Evolutionary conservation across 1,139 yeast species (phyloP).

Genomic region (Wickerhamomyces sp.): DNA sequence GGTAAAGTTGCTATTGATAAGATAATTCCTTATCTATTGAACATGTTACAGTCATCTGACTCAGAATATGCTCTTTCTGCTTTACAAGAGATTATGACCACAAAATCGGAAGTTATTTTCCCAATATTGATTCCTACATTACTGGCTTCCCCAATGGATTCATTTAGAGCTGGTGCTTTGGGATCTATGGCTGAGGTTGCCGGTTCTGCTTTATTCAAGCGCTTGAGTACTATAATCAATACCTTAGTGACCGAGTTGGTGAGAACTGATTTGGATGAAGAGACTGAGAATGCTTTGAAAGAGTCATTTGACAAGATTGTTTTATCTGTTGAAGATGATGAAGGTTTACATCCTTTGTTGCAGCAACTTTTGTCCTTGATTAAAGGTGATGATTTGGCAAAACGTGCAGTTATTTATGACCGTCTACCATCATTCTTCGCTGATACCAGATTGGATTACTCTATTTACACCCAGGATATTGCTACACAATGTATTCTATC

Average conservation of each 20-base stretch:
- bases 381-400: conserved; percentile 67
- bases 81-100: conserved; percentile 86
- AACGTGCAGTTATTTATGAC: conserved; percentile 62
- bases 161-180: conserved; percentile 80
- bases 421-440: conserved; percentile 72
- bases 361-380: conserved; percentile 74
- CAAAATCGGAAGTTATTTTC: conserved; percentile 87
- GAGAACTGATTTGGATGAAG: conserved; percentile 31
- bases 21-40: conserved; percentile 78
- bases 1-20: conserved; percentile 89
- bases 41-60: conserved; percentile 60
- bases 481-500: conserved; percentile 66
- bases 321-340: conserved; percentile 69
- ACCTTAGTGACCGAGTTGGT: conserved; percentile 64
- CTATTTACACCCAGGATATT: conserved; percentile 72
- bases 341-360: conserved; percentile 80
- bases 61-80: conserved; percentile 84
- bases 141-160: conserved; percentile 75
- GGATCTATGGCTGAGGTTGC: conserved; percentile 91
- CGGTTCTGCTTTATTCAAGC: conserved; percentile 73
- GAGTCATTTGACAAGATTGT: conserved; percentile 64
- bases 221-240: conserved; percentile 67
- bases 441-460: conserved; percentile 62
- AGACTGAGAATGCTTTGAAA: conserved; percentile 38
- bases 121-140: conserved; percentile 89